Evolutionary conservation across 768 basidiomycete species (phyloP).

Genomic region (Lactifluus volemus): DNA sequence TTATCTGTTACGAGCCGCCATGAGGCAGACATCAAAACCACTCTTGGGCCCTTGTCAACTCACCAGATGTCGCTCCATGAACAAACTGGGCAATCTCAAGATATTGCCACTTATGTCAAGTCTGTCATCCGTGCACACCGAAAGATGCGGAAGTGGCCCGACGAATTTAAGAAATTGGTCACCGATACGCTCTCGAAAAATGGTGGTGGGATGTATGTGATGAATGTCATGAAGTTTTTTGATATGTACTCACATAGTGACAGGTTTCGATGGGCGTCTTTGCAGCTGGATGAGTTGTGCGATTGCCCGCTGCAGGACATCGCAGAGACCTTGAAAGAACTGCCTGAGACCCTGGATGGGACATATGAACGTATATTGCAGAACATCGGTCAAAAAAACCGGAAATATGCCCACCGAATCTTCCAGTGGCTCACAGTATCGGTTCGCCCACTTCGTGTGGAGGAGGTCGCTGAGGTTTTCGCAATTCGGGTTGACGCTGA

Average conservation of each 20-base stretch:
- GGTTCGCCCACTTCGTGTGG: background rate
- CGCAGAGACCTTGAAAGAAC: background rate
- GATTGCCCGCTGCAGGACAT: background rate
- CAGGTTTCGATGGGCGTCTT: background rate
- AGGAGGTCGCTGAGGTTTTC: background rate
- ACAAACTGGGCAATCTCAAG: background rate
- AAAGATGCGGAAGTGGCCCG: background rate
- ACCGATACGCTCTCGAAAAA: background rate
- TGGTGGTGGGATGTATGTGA: background rate
- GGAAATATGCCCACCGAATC: background rate
- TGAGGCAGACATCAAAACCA: background rate
- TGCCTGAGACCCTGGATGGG: background rate
- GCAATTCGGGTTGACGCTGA: background rate
- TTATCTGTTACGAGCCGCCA: background rate
- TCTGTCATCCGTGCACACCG: background rate
- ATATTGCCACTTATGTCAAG: background rate
- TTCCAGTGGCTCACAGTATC: background rate
- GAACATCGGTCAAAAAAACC: background rate
- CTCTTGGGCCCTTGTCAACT: background rate
- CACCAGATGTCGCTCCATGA: background rate
- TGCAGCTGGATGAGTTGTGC: background rate
- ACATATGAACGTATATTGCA: background rate
- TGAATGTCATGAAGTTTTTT: background rate
- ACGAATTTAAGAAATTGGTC: background rate
- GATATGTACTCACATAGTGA: background rate